phyloP scores from a whole-genome alignment of 1,284 basidiomycete genomes.

The Microbotryomycetes sp. region DNA sequence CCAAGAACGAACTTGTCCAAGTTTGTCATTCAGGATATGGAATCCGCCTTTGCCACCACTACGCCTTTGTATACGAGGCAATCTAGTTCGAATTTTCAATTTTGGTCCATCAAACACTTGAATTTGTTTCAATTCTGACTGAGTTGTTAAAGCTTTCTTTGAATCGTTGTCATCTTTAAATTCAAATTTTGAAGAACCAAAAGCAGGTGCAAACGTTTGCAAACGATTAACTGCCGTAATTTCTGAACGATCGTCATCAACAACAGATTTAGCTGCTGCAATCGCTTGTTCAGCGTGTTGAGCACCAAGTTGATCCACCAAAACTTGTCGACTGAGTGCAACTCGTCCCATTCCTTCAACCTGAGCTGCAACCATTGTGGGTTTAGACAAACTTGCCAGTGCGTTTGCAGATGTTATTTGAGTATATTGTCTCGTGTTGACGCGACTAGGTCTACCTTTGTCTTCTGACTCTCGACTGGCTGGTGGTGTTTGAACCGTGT shows the following conservation, averaged over 20 bases:
- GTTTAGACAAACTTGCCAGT: background rate
- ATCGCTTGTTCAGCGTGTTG: conserved; percentile 15
- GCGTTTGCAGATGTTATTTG: background rate
- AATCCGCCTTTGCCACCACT: background rate
- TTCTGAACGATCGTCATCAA: background rate
- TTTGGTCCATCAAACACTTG: background rate
- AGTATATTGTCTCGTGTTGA: background rate
- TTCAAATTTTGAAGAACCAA: background rate
- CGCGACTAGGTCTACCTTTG: background rate
- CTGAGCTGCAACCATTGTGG: conserved; percentile 20
- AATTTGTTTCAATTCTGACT: background rate
- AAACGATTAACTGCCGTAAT: no score
- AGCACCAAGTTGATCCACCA: conserved; percentile 11
- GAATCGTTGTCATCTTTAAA: background rate
- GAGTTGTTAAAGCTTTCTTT: background rate
- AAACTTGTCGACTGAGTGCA: conserved; percentile 19
- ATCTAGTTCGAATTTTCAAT: background rate
- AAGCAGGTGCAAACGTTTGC: background rate
- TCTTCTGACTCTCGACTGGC: background rate
- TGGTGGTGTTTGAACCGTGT: background rate
- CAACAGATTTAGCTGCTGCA: background rate
- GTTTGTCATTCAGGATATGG: conserved; percentile 2
- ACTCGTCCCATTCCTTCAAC: conserved; percentile 34
- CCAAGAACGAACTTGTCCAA: conserved; percentile 23
- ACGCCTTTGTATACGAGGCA: background rate